phyloP scores from a whole-genome alignment of 176 grass and related monocot species.

The Cocos nucifera region DNA sequence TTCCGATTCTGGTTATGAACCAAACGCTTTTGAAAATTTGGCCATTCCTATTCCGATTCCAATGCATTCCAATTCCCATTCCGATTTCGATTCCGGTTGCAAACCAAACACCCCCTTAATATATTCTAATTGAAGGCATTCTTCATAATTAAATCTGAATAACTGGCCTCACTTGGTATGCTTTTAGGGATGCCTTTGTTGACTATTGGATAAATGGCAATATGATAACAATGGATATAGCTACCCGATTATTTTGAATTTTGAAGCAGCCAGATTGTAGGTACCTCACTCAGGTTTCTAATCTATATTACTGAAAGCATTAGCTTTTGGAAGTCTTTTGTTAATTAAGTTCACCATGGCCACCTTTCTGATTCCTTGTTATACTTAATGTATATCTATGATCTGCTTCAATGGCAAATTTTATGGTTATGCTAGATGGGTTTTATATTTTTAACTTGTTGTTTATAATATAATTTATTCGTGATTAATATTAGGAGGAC shows the following conservation, averaged over 20 bases:
- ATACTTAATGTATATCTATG: too few relatives aligned
- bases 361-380: neutral
- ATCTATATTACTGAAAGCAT: neutral
- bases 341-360: neutral
- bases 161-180: neutral
- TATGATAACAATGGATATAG: slow-evolving; percentile 67
- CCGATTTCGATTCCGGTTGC: too few relatives aligned
- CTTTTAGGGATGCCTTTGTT: slow-evolving; percentile 67
- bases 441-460: neutral
- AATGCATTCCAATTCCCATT: too few relatives aligned
- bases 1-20: too few relatives aligned
- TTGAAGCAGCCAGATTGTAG: slow-evolving; percentile 60
- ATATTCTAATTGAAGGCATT: neutral
- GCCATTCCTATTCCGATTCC: too few relatives aligned
- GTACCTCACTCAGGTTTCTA: slow-evolving; percentile 65
- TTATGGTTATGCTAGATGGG: too few relatives aligned
- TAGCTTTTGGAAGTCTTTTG: neutral
- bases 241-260: slow-evolving; percentile 70
- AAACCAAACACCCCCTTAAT: neutral
- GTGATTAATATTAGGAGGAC: slow-evolving; percentile 34
- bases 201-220: slow-evolving; percentile 91
- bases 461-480: slow-evolving; percentile 19
- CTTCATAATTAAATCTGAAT: slow-evolving; percentile 5
- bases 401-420: too few relatives aligned
- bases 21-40: neutral